These are phyloP conservation scores for Dioscorea alata DNA, from an alignment of 106 monocot species.

Conservation along the genomic window DNA sequence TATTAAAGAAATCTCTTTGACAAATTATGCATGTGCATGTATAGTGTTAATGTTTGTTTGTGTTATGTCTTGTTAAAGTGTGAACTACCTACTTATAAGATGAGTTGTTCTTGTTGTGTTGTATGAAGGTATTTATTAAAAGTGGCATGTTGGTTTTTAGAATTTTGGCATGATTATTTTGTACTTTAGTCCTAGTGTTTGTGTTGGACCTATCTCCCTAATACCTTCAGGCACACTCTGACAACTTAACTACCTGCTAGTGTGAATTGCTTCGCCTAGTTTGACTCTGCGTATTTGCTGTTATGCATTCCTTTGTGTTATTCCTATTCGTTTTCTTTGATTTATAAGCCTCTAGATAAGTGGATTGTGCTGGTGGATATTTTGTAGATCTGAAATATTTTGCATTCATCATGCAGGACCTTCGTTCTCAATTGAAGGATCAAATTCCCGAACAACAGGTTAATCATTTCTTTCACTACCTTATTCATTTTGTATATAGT, in stretches of 20 bases:
- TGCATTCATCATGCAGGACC: slow-evolving; percentile 55
- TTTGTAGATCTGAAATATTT: not conserved
- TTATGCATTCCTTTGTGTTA: not conserved
- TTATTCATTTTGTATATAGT: not conserved
- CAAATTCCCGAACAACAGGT: slow-evolving; percentile 96
- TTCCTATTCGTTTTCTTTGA: not conserved
- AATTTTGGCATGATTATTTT: too few species aligned
- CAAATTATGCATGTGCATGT: too few species aligned
- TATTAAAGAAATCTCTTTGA: too few species aligned
- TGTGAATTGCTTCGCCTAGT: not conserved
- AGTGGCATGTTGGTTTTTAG: too few species aligned
- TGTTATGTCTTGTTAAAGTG: too few species aligned
- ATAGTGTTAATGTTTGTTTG: too few species aligned
- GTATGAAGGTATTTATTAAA: too few species aligned
- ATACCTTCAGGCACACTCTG: not conserved
- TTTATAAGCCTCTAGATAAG: not conserved
- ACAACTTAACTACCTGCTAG: not conserved
- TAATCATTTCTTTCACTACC: not conserved
- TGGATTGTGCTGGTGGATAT: not conserved
- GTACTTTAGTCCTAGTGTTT: too few species aligned
- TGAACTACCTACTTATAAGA: too few species aligned
- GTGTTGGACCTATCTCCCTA: too few species aligned
- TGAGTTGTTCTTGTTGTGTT: too few species aligned
- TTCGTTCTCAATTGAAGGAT: slow-evolving; percentile 73
- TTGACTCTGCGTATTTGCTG: not conserved